Evolutionary conservation across 352 stramenopile species (phyloP).

Genomic region (Globisporangium recalcitrans): DNA sequence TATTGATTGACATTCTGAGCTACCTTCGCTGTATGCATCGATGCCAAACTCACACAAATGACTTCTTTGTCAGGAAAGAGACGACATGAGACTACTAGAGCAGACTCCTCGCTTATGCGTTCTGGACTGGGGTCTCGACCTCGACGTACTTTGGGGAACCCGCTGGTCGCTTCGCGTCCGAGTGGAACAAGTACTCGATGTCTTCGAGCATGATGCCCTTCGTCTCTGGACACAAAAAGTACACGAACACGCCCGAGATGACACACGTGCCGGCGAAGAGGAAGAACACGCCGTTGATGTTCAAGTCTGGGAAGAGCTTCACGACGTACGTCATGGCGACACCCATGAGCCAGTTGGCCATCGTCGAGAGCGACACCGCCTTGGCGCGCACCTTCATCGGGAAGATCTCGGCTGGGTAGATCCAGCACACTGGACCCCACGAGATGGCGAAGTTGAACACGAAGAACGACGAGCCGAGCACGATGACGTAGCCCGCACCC

Average conservation of each 20-base stretch:
- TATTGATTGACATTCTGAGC: no score
- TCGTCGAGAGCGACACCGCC: conserved; percentile 42
- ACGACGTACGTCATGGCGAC: conserved; percentile 28
- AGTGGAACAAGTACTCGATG: conserved; percentile 36
- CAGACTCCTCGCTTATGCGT: neutral
- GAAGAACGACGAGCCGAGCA: conserved; percentile 35
- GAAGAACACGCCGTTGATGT: conserved; percentile 54
- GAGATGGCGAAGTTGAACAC: conserved; percentile 50
- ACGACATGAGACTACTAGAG: no score
- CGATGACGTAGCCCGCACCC: conserved; percentile 37
- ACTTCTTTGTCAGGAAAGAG: no score
- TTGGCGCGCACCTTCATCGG: conserved; percentile 37
- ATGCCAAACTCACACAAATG: no score
- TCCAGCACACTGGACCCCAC: conserved; percentile 48
- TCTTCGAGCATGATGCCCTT: conserved; percentile 41
- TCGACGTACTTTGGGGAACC: conserved; percentile 24
- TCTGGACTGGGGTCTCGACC: conserved; percentile 19
- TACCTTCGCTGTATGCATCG: no score
- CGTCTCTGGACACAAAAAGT: conserved; percentile 35
- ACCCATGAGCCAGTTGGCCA: conserved; percentile 41
- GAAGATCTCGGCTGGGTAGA: conserved; percentile 52
- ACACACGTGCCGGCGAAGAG: conserved; percentile 39
- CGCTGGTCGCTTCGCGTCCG: conserved; percentile 2
- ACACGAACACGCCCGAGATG: conserved; percentile 31
- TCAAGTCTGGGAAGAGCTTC: conserved; percentile 27